Evolutionary conservation across 371 early-diverging fungal genomes (phyloP), one percentile per base, ranked within the genome.

Genomic region (Conidiobolus incongruus): DNA sequence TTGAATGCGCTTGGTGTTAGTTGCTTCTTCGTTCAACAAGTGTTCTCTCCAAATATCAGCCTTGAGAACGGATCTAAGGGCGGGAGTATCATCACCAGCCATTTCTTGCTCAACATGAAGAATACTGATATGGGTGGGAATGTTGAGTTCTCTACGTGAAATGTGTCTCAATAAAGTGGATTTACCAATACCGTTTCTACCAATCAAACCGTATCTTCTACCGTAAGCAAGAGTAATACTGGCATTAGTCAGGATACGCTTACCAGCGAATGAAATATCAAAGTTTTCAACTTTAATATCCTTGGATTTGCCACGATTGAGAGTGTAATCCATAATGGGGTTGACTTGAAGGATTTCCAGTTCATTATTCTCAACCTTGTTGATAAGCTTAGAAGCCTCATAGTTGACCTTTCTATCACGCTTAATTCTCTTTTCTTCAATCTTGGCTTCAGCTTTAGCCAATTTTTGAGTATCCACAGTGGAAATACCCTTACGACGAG

Each of bases 71-170:
- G 87, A 81, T 44, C 74, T 68, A 28, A 94, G 55, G 3, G 90
- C 91, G 10, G 73, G 58, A 1, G 79, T 85, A 51, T 91, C 85
- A 51, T 83, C 89, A 46, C 90, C 91, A 34, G 62, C 63, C 61
- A 93, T 81, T 62, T 98, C 98, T 59, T 97, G 99, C 56, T 92
- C 95, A 29, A 98, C 95, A 65, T 93, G 85, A 45, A 95, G 65
- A 47, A 96, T 78, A 52, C 80, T 81, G 52, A 87, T 75, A 47
- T 80, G 81, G 1, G 77, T 70, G 28, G 96, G 88, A 12, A 88
- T 78, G 21, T 65, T 63, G 47, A 97, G 63, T 58, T 94, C 93
- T 53, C 88, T 73, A 55, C 69, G 65, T 16, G 91, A 83, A 49
- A 99, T 81, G 24, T 86, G 84, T 28, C 89, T 76, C 35, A 99